Percentiles rank a stretch among this genome's conserved stretches.
Conservation (phyloP, 73 alveolate species). For the Tetrahymena elliotti region DNA sequence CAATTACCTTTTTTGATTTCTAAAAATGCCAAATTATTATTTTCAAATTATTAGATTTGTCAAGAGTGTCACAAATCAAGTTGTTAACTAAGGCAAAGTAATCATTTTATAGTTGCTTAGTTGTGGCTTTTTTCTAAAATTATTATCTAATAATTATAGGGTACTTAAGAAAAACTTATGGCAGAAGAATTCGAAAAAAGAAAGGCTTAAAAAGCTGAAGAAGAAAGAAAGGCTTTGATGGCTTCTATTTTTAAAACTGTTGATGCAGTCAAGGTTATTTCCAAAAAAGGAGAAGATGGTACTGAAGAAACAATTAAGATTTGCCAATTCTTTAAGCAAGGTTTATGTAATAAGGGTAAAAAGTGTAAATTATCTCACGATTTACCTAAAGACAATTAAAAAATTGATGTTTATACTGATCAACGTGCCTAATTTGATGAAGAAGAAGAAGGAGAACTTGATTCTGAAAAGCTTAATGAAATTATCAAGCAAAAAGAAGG, state of each 20-base stretch:
- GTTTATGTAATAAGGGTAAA: slow-evolving; percentile 84
- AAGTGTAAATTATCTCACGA: slow-evolving; percentile 91
- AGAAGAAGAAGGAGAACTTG: slow-evolving; percentile 34
- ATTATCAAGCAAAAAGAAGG: slow-evolving; percentile 8
- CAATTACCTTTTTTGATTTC: no score
- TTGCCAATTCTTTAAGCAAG: slow-evolving; percentile 85
- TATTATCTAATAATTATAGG: neutral
- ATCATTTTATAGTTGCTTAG: neutral
- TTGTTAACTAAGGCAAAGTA: slow-evolving; percentile 15
- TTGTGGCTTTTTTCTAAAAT: neutral
- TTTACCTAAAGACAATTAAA: slow-evolving; percentile 69
- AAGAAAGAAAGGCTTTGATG: slow-evolving; percentile 72
- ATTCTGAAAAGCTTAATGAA: slow-evolving; percentile 10
- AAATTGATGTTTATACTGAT: slow-evolving; percentile 88
- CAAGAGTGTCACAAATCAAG: slow-evolving; percentile 42
- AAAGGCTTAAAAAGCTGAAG: slow-evolving; percentile 72
- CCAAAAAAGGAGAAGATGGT: slow-evolving; percentile 60
- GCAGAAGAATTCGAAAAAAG: slow-evolving; percentile 62
- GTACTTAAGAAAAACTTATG: slow-evolving; percentile 15
- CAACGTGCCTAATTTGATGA: slow-evolving; percentile 45
- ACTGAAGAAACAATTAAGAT: slow-evolving; percentile 75
- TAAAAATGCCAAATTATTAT: neutral
- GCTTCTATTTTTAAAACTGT: slow-evolving; percentile 75
- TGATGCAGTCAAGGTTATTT: slow-evolving; percentile 54
- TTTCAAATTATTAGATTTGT: slow-evolving; percentile 11